Evolutionary conservation across 2,329 filamentous ascomycete species (phyloP), one percentile per base, ranked within the genome.

Genomic region (Myriangium duriaei): DNA sequence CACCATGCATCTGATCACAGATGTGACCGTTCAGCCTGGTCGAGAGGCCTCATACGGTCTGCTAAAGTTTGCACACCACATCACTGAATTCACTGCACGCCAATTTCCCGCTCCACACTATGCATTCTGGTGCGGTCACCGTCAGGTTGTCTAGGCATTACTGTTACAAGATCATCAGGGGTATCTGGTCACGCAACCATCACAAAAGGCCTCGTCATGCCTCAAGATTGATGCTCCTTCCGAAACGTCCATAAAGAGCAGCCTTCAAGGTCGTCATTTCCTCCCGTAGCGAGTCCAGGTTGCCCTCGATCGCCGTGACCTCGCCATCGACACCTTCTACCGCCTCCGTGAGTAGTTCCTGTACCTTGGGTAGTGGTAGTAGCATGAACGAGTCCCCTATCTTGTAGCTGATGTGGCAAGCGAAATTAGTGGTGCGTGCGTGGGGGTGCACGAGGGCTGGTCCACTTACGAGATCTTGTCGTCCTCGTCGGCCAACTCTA

Each of bases 311-410:
- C 42, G 63, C 68, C 13, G 71, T 68, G 11, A 93, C 80, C 39
- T 92, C 82, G 46, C 76, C 67, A 47, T 93, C 85, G 45, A 94
- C 76, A 51, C 71, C 73, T 44, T 78, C 69, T 4, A 78, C 79
- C 4, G 83, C 81, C 9, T 71, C 62, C 12, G 75, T 67, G 4
- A 98, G 76, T 62, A 96, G 73, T 49, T 88, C 79, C 55, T 95
- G 85, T 2, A 91, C 91, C 56, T 94, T 81, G 34, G 79, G 64
- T 11, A 95, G 72, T 6, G 81, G 79, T 37, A 98, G 64, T 42
- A 85, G 81, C 59, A 96, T 82, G 65, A 96, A 98, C 4, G 86
- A 83, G 59, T 96, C 91, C 47, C 91, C 91, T 41, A 98, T 84
- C 64, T 93, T 93, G 69, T 96, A 96, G 41, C 87, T 95, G 56